phyloP scores from a whole-genome alignment of 768 basidiomycete genomes.

The Tylopilus balloui region DNA sequence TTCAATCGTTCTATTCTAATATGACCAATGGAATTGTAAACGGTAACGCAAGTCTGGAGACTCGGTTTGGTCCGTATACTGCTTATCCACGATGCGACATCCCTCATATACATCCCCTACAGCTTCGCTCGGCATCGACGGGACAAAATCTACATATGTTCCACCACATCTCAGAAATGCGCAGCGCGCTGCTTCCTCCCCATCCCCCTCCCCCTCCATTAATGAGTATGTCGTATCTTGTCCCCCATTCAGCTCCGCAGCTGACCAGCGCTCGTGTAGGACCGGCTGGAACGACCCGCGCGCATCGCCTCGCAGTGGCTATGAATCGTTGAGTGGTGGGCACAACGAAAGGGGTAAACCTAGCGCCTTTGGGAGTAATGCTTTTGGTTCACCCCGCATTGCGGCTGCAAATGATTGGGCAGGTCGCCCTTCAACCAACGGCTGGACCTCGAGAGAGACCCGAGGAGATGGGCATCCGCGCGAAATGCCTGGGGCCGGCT shows the following conservation, averaged over 20 bases:
- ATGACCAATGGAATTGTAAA: conserved; percentile 94
- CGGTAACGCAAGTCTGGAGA: conserved; percentile 65
- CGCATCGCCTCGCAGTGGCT: conserved; percentile 56
- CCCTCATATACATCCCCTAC: conserved; percentile 7
- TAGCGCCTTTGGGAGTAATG: conserved; percentile 39
- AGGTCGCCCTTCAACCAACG: conserved; percentile 35
- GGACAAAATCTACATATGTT: conserved; percentile 74
- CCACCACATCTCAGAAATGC: conserved; percentile 82
- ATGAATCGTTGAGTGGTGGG: conserved; percentile 39
- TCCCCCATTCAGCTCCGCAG: conserved; percentile 13
- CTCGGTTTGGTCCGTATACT: conserved; percentile 58
- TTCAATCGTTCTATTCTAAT: conserved; percentile 45
- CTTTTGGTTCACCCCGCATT: conserved; percentile 34
- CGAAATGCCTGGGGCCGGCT: conserved; percentile 50
- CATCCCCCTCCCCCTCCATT: conserved; percentile 28
- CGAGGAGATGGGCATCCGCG: conserved; percentile 40
- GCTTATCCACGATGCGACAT: background rate
- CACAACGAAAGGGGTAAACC: conserved; percentile 34
- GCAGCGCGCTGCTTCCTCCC: conserved; percentile 77
- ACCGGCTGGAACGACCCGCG: conserved; percentile 75
- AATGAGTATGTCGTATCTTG: conserved; percentile 48
- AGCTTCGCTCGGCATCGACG: conserved; percentile 75
- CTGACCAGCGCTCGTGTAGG: conserved; percentile 34
- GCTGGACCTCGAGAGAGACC: conserved; percentile 35
- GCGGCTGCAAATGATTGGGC: conserved; percentile 37